Base-by-base conservation (phyloP, 768 basidiomycete species). In the Ephemerocybe angulata region DNA sequence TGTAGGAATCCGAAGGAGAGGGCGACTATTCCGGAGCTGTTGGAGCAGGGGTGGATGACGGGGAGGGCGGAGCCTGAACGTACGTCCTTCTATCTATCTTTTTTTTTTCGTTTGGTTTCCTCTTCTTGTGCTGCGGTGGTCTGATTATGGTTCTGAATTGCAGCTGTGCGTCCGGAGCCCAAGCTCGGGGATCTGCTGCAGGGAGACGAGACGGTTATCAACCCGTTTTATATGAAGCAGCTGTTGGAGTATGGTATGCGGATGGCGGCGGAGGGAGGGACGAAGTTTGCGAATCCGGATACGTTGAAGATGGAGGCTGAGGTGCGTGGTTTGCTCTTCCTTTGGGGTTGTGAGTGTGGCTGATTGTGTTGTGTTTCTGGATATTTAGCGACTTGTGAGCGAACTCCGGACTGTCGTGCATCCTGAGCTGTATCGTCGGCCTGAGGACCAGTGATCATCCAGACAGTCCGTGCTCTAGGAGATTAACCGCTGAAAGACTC, bases 21-120 rank as follows among this genome's bases (percentile, higher is more conserved):
- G 25, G 84, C 87, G 60, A 87, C 90, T 4, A 98, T 98, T 58
- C 91, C 92, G 2, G 85, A 94, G 64, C 71, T 99, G 64, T 67
- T 98, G 62, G 81, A 83, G 47, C 85, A 94, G 62, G 84, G 84
- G 53, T 96, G 94, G 87, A 22, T 56, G 35, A n/a, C 48, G 28
- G 65, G 94, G 51, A 76, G 78, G 11, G 21, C 38, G 5, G 80
- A 83, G 79, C 78, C 74, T 56, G 82, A 83, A 65, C 70, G 84
- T 84, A 56, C 64, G 77, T 74, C 42, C 50, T 17, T 11, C 56
- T 10, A 22, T 42, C 55, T 10, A 5, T 27, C 22, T 31, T 44
- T 33, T 47, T 15, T 22, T 30, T 2, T 19, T 25, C 24, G 29
- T n/a, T n/a, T n/a, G n/a, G n/a, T n/a, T n/a, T n/a, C n/a, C n/a